phyloP scores from a whole-genome alignment of 352 stramenopile genomes.

The Pythium aristosporum region DNA sequence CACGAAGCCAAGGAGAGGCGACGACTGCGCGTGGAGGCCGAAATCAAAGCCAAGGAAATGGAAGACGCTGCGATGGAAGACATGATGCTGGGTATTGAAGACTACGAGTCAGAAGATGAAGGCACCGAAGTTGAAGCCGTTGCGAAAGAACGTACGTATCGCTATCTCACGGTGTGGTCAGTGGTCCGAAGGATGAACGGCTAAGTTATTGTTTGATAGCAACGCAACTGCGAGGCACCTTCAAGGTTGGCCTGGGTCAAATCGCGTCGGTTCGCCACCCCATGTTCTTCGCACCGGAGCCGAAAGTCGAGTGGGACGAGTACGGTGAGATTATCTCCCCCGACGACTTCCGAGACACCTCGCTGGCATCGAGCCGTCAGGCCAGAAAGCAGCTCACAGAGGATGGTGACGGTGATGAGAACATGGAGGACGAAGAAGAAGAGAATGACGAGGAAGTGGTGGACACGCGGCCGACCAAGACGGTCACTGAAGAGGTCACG shows the following conservation, averaged over 20 bases:
- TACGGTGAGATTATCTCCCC: conserved; percentile 88
- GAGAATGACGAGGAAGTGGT: conserved; percentile 28
- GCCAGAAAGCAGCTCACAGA: conserved; percentile 62
- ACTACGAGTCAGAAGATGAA: conserved; percentile 88
- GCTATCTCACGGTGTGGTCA: background rate
- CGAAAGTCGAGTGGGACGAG: conserved; percentile 88
- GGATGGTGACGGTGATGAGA: conserved; percentile 54
- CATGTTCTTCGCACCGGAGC: conserved; percentile 87
- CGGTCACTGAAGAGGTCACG: conserved; percentile 62
- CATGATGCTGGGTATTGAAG: conserved; percentile 91
- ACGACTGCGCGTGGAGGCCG: conserved; percentile 75
- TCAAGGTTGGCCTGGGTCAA: conserved; percentile 84
- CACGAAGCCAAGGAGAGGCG: conserved; percentile 87
- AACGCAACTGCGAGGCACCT: conserved; percentile 83
- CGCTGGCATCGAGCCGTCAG: conserved; percentile 59
- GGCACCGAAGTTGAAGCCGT: conserved; percentile 26
- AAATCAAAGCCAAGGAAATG: conserved; percentile 88
- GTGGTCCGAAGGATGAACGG: background rate
- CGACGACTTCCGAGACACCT: conserved; percentile 81
- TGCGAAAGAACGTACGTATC: conserved; percentile 53
- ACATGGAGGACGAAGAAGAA: conserved; percentile 74
- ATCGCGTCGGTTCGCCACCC: conserved; percentile 82
- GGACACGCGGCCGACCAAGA: conserved; percentile 81
- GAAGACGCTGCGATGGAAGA: conserved; percentile 90
- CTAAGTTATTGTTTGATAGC: conserved; percentile 3